Percentiles rank a stretch among this genome's conserved stretches.
These are phyloP conservation scores for Wickerhamomyces bovis DNA, from an alignment of 805 yeast species.

Conservation along the genomic window DNA sequence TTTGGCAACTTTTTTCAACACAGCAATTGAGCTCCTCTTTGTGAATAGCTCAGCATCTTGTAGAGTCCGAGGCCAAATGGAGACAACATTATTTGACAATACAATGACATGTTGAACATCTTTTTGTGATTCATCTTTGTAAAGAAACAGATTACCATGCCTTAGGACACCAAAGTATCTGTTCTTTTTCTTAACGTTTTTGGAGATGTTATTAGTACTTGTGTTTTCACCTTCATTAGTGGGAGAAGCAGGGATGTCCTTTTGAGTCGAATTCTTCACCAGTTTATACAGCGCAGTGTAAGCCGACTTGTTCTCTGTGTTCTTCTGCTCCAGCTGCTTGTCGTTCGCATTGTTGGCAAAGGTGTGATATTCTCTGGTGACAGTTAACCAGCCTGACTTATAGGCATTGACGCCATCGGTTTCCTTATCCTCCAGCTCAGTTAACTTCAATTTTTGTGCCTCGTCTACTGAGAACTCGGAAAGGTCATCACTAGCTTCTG, in stretches of 20 bases:
- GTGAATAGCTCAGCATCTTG: constrained; percentile 77
- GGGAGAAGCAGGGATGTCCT: constrained; percentile 3
- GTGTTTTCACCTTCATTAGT: constrained; percentile 6
- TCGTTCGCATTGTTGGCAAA: constrained; percentile 32
- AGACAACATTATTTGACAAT: constrained; percentile 59
- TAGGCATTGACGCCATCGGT: constrained; percentile 59
- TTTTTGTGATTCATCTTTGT: constrained; percentile 58
- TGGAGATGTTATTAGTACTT: constrained; percentile 22
- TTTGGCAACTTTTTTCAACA: constrained; percentile 43
- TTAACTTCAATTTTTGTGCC: constrained; percentile 44
- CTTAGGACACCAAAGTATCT: constrained; percentile 65
- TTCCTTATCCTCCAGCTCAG: constrained; percentile 55
- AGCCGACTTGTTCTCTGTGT: constrained; percentile 39
- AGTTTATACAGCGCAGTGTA: constrained; percentile 56
- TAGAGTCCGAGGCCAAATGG: constrained; percentile 79
- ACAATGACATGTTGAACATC: constrained; percentile 77
- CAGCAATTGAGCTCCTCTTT: constrained; percentile 71
- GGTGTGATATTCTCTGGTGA: constrained; percentile 70
- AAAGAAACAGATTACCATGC: constrained; percentile 86
- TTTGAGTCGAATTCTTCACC: constrained; percentile 32
- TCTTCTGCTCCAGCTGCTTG: constrained; percentile 26
- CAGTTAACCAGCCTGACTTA: constrained; percentile 74
- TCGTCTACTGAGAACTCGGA: constrained; percentile 20
- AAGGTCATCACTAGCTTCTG: constrained; percentile 19
- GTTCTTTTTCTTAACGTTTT: constrained; percentile 44